Base-by-base conservation (phyloP, 2,329 filamentous ascomycete species). In the Cladosporium sp. region DNA sequence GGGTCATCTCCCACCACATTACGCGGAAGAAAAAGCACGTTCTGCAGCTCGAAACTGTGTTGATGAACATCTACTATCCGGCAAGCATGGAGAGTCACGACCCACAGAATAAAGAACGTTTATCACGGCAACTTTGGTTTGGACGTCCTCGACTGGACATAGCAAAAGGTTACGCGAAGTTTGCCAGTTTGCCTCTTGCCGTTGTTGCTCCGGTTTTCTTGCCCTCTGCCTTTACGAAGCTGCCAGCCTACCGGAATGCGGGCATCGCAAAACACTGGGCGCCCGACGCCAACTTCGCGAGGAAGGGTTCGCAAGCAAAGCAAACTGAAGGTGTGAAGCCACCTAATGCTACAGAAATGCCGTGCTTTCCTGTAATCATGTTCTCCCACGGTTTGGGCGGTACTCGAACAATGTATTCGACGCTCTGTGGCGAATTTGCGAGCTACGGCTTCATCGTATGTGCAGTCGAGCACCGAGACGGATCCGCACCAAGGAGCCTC, bases 301-400 rank as follows among this genome's bases (percentile, higher is more conserved):
- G 73, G 2, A 68, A 70, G 17, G 75, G 75, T 2, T 69, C 71
- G 38, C 71, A 74, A 39, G 74, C 74, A 7, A 78, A 78, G 62
- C 74, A 75, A 25, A 65, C 73, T 38, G 67, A 69, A 17, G 78
- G 79, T 1, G 60, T 65, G 5, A 75, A 74, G 25, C 70, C 71
- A 1, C 73, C 72, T 8, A 72, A 74, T 25, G 62, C 64, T 1
- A 56, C 65, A 2, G 70, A 72, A 30, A 70, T 66, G 60, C 82
- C 83, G 0, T 75, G 62, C 3, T 88, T 88, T 60, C 85, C 86
- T 1, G 73, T 88, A 20, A 75, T 88, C 36, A 76, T 88, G 20
- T 88, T 89, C 70, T 86, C 83, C 65, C 86, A 88, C 69, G 86
- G 86, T 0, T 72, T 88, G 5, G 84, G 85, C 5, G 85, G 84